These are phyloP conservation scores for Cyberlindnera suaveolens DNA, from an alignment of 805 yeast species.

Conservation along the genomic window DNA sequence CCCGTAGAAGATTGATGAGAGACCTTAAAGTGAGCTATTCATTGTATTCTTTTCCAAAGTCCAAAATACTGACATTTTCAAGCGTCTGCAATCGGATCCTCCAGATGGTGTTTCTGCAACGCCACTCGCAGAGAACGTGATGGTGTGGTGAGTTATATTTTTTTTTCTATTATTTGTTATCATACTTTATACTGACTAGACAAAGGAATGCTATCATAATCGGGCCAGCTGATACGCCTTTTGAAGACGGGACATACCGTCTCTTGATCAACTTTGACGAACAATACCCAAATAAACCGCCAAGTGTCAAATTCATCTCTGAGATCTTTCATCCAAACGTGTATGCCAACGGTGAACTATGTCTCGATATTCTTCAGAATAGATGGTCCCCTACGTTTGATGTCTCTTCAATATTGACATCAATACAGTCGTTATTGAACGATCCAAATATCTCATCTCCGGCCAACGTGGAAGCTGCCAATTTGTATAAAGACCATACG, in stretches of 20 bases:
- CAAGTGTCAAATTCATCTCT: constrained; percentile 81
- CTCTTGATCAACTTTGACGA: constrained; percentile 85
- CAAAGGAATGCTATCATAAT: constrained; percentile 85
- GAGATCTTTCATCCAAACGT: constrained; percentile 99
- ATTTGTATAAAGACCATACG: constrained; percentile 88
- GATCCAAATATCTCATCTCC: constrained; percentile 97
- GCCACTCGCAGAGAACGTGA: constrained; percentile 93
- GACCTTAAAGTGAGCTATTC: constrained; percentile 70
- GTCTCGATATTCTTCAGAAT: constrained; percentile 92
- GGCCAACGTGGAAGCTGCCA: constrained; percentile 97
- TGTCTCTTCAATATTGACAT: constrained; percentile 90
- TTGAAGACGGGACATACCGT: constrained; percentile 95
- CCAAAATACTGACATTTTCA: constrained; percentile 1
- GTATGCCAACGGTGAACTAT: constrained; percentile 90
- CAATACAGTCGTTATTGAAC: constrained; percentile 84
- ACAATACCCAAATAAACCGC: constrained; percentile 97
- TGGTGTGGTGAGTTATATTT: constrained; percentile 53
- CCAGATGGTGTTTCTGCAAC: constrained; percentile 98
- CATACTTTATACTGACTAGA: constrained; percentile 9
- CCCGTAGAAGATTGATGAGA: constrained; percentile 98
- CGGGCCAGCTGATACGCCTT: constrained; percentile 96
- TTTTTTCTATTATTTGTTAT: not conserved
- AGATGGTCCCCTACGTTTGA: constrained; percentile 99
- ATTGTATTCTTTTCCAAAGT: not conserved
- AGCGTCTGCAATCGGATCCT: constrained; percentile 96